phyloP scores from a whole-genome alignment of 345 rosid species.

The Gossypium anomalum region DNA sequence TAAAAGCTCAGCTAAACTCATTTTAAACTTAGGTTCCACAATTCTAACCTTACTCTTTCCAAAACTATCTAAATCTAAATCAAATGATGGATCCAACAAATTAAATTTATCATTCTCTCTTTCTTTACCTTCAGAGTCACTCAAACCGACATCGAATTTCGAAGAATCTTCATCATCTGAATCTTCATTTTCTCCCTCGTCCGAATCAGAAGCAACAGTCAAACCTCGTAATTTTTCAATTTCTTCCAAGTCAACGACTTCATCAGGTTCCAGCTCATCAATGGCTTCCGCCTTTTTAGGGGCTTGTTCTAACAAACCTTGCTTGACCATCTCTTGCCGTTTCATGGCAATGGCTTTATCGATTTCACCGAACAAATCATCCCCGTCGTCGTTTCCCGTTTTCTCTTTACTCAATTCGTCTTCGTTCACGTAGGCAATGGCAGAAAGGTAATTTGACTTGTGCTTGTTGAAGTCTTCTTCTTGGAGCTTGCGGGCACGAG shows the following conservation, averaged over 20 bases:
- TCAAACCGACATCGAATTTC: slow-evolving; percentile 27
- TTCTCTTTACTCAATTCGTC: slow-evolving; percentile 20
- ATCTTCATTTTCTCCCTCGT: slow-evolving; percentile 37
- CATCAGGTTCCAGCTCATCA: slow-evolving; percentile 66
- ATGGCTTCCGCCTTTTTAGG: slow-evolving; percentile 24
- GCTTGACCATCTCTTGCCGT: slow-evolving; percentile 66
- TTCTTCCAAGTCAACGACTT: slow-evolving; percentile 78
- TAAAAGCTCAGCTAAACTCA: slow-evolving; percentile 85
- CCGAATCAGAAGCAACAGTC: slow-evolving; percentile 41
- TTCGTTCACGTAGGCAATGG: slow-evolving; percentile 79
- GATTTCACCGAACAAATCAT: slow-evolving; percentile 76
- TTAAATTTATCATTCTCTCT: neutral
- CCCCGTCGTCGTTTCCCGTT: slow-evolving; percentile 31
- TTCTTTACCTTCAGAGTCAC: slow-evolving; percentile 26
- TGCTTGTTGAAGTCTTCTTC: slow-evolving; percentile 81
- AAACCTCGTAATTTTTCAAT: slow-evolving; percentile 61
- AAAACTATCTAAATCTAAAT: slow-evolving; percentile 68
- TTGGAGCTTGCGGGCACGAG: slow-evolving; percentile 58
- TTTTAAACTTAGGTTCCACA: slow-evolving; percentile 74
- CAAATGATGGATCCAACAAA: slow-evolving; percentile 49
- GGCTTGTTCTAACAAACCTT: slow-evolving; percentile 56
- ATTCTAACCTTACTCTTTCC: slow-evolving; percentile 51
- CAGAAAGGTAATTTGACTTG: slow-evolving; percentile 65
- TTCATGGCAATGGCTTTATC: slow-evolving; percentile 80
- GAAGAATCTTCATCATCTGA: slow-evolving; percentile 26